Percentiles rank a stretch among this genome's conserved stretches.
Evolutionary conservation across 2,329 filamentous ascomycete genomes (phyloP).

Genomic region (Juglanconis sp.): DNA sequence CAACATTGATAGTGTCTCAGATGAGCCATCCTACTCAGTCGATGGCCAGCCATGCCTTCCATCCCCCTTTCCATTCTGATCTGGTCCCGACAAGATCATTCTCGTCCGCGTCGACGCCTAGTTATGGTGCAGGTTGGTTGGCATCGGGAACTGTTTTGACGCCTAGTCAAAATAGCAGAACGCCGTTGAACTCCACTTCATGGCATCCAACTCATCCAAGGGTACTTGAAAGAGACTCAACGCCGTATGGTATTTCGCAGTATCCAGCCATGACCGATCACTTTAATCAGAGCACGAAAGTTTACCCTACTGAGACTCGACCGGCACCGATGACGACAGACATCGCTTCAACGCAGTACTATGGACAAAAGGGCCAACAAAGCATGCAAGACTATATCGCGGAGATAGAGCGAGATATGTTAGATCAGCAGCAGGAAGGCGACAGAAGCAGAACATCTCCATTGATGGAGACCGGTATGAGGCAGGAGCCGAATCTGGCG

Average conservation of each 20-base stretch:
- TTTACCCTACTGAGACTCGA: not conserved
- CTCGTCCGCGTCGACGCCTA: not conserved
- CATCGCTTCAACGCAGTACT: not conserved
- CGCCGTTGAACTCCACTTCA: too few relatives aligned
- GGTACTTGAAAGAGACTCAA: not conserved
- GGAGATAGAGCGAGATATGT: constrained; percentile 1
- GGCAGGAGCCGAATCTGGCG: not conserved
- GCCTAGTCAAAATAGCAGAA: not conserved
- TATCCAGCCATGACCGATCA: not conserved
- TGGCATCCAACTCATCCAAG: not conserved
- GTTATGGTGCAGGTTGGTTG: not conserved
- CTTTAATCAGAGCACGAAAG: not conserved
- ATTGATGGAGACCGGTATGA: not conserved
- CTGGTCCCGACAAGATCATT: not conserved
- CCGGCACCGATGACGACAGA: not conserved
- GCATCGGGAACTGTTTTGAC: not conserved
- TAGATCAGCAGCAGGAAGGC: not conserved
- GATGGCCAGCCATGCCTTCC: not conserved
- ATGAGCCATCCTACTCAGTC: not conserved
- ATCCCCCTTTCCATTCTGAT: not conserved
- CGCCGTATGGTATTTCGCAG: not conserved
- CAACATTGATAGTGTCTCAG: not conserved
- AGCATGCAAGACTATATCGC: constrained; percentile 10
- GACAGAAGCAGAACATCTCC: not conserved
- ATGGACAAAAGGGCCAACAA: not conserved